A percentile compares a stretch with the other conserved stretches of the same genome.
phyloP scores from a whole-genome alignment of 1,284 basidiomycete genomes.

The Peniophora sp. region DNA sequence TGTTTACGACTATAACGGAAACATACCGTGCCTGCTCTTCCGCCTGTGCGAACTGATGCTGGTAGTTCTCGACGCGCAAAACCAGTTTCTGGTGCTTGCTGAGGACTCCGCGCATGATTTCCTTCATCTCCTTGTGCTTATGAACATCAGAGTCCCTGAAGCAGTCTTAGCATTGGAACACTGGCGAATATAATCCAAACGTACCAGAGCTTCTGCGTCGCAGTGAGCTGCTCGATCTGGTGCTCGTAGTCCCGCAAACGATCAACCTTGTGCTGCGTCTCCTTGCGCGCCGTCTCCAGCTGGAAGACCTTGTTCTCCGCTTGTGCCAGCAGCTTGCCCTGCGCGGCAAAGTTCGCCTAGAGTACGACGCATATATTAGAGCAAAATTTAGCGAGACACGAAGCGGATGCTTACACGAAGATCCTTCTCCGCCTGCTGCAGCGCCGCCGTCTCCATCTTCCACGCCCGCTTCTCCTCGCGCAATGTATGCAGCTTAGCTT shows the following conservation, averaged over 20 bases:
- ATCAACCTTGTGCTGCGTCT: constrained; percentile 66
- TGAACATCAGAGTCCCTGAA: constrained; percentile 66
- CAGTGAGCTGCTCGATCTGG: constrained; percentile 64
- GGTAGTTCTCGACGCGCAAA: constrained; percentile 47
- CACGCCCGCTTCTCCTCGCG: constrained; percentile 64
- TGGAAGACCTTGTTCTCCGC: constrained; percentile 52
- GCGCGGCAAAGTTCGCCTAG: constrained; percentile 63
- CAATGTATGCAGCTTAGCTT: constrained; percentile 56
- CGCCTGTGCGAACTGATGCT: constrained; percentile 39
- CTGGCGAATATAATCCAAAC: not conserved
- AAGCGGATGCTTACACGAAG: constrained; percentile 37
- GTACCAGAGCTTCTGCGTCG: constrained; percentile 66
- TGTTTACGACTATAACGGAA: not conserved
- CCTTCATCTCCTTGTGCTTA: constrained; percentile 56
- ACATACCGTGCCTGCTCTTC: constrained; percentile 49
- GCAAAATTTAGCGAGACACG: constrained; percentile 2
- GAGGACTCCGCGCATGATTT: constrained; percentile 46
- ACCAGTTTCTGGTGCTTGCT: constrained; percentile 57
- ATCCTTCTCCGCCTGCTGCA: constrained; percentile 61
- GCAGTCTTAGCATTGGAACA: not conserved
- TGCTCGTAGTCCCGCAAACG: constrained; percentile 64
- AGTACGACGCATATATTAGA: not conserved
- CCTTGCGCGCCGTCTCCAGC: constrained; percentile 59
- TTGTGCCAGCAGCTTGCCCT: constrained; percentile 55
- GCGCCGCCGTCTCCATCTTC: constrained; percentile 49